Percentiles rank a stretch among this genome's conserved stretches.
Evolutionary conservation across 305 asterid species (phyloP).

Genomic region (Fraxinus angustifolia): DNA sequence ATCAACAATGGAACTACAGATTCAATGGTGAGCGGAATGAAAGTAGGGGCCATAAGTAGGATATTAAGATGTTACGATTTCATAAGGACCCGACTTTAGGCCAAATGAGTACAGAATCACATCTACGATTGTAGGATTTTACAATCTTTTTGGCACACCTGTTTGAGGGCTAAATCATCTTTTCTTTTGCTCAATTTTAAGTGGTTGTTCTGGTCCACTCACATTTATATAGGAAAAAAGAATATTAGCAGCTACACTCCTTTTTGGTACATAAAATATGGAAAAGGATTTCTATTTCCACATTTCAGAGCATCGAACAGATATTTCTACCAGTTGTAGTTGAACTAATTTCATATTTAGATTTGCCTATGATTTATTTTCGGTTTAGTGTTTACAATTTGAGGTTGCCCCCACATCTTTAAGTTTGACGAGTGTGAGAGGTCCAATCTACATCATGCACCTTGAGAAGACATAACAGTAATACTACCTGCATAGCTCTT

Average conservation of each 20-base stretch:
- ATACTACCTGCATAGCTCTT: slow-evolving; percentile 84
- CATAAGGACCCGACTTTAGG: not conserved
- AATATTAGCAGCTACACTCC: not conserved
- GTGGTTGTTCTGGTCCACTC: not conserved
- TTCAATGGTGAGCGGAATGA: not conserved
- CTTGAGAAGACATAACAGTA: not conserved
- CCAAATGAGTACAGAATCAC: not conserved
- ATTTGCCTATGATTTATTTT: not conserved
- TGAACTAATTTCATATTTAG: not conserved
- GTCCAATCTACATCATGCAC: not conserved
- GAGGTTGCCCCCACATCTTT: not conserved
- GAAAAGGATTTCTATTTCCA: not conserved
- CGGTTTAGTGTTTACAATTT: not conserved
- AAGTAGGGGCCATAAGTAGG: not conserved
- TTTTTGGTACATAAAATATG: not conserved
- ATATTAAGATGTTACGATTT: not conserved
- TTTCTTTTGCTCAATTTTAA: not conserved
- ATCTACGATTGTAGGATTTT: not conserved
- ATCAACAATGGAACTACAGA: not conserved
- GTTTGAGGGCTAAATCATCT: not conserved
- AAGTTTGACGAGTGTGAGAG: not conserved
- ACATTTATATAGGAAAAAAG: not conserved
- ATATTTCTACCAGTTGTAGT: not conserved
- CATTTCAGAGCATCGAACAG: not conserved
- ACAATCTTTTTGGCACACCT: not conserved